A percentile compares a stretch with the other conserved stretches of the same genome.
Evolutionary conservation across 352 stramenopile genomes (phyloP).

Genomic region (Globisporangium heterothallicum): DNA sequence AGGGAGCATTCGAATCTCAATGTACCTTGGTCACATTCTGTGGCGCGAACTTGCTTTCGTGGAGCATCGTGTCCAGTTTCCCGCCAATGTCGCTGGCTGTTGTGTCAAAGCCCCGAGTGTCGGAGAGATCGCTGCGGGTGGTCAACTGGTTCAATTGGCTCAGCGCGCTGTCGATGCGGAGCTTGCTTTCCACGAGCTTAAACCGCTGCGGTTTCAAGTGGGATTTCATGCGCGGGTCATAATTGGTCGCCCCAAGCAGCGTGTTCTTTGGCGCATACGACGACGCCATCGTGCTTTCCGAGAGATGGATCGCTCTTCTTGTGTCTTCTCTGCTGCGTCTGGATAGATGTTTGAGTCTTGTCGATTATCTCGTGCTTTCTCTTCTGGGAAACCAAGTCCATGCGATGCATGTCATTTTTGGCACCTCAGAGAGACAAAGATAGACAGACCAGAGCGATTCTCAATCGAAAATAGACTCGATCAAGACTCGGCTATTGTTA

Average conservation of each 20-base stretch:
- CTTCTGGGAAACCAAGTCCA: neutral
- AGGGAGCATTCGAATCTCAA: neutral
- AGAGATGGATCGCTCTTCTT: no score
- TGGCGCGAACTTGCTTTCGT: conserved; percentile 75
- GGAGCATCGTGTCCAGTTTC: conserved; percentile 23
- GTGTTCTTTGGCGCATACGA: conserved; percentile 59
- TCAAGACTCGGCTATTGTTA: neutral
- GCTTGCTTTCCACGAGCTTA: conserved; percentile 50
- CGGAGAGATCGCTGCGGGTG: conserved; percentile 49
- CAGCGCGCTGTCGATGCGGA: conserved; percentile 64
- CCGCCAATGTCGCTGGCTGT: conserved; percentile 60
- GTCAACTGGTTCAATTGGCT: conserved; percentile 54
- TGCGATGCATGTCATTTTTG: neutral
- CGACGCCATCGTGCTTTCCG: conserved; percentile 28
- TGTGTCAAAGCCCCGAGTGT: conserved; percentile 53
- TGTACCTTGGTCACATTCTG: conserved; percentile 64
- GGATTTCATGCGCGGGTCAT: conserved; percentile 56
- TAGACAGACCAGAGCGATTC: neutral
- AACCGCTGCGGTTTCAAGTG: conserved; percentile 79
- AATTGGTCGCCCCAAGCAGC: conserved; percentile 66
- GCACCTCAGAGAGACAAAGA: neutral
- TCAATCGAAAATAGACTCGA: neutral
- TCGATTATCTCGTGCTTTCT: neutral
- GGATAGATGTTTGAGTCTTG: neutral
- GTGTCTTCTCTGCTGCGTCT: no score